Evolutionary conservation across 768 basidiomycete genomes (phyloP), one percentile per base, ranked within the genome.

Genomic region (Boletus rubroflammeus): DNA sequence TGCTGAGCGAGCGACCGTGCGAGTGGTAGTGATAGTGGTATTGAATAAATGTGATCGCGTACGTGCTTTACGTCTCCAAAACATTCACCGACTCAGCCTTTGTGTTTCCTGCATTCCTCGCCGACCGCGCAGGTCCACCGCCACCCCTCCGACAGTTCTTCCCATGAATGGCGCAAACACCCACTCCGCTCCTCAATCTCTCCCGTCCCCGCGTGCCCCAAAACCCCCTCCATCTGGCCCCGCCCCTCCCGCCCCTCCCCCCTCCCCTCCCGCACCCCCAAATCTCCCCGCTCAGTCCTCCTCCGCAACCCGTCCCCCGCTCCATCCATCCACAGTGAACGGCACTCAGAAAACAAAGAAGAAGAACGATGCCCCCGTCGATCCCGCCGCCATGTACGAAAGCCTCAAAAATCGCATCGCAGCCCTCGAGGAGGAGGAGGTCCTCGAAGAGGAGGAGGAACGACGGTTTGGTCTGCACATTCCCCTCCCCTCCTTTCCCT

Each of bases 371-470:
- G 67, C 77, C 7, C 85, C 84, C 21, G 81, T 89, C 51, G 91
- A 94, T 74, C 90, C 90, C 50, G 86, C 84, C 2, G 80, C 83
- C 39, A 89, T 93, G 88, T 92, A 92, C 68, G 91, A 93, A 70
- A 88, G 84, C 51, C 76, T 94, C 64, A 92, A 88, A 81, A 93
- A 78, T 69, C 80, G 90, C 69, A 94, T 94, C 72, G 90, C 92
- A 6, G 90, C 89, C 40, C 74, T 94, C 59, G 91, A 94, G 67
- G 91, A 93, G 69, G 91, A 91, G 66, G 88, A 90, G 64, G 86
- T 87, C 7, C 75, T 89, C 32, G 89, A 90, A 63, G 91, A 93
- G 66, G 92, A 94, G 70, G 91, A 93, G 71, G 91, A 93, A 67
- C 78, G 79, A 60, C 77, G 78, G 68, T 89, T 84, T 62, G 82